Base-by-base conservation (phyloP, 2,329 filamentous ascomycete species). In the Gaeumannomyces tritici region DNA sequence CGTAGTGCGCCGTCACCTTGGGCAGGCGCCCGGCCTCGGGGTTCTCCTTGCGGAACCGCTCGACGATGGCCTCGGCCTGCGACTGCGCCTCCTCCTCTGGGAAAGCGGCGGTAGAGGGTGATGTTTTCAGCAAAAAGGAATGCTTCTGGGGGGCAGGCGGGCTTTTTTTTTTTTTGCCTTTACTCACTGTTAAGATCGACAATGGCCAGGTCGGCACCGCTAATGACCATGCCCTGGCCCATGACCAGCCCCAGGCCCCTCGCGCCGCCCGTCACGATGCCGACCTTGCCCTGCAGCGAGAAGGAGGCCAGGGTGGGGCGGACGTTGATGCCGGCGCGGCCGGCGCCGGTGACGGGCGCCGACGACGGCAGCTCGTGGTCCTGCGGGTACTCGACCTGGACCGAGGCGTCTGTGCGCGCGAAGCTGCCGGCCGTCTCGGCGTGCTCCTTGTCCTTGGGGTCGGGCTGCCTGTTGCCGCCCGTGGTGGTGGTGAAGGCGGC, bases 181-280 rank as follows among this genome's bases (percentile, higher is more conserved):
- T 33, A 18, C 86, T 68, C 76, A 93, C 90, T 89, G 77, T 98
- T 96, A 78, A 97, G 80, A 74, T 98, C 93, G 55, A 97, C 91
- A 74, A 98, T 90, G 55, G 93, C 93, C 65, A 97, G 82, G 73
- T 96, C 88, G 12, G 91, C 90, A 61, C 93, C 93, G 62, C 90
- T 95, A 61, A 91, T 88, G 61, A 96, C 89, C 75, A 96, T 85
- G 58, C 90, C 92, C 78, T 96, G 92, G 61, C 89, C 90, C 89
- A 98, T 97, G 68, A 96, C 92, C 65, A 97, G 79, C 54, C 93
- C 93, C 63, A 98, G 76, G 9, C 93, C 93, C 71, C 93, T 83
- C 29, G 93, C 93, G 71, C 93, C 93, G 61, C 93, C 93, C 1
- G 93, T 98, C 54, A 98, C 89, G 55, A 97, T 80, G 58, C 86